Conservation (phyloP, 2,329 filamentous ascomycete genomes). For the Waltergamsia citrina region DNA sequence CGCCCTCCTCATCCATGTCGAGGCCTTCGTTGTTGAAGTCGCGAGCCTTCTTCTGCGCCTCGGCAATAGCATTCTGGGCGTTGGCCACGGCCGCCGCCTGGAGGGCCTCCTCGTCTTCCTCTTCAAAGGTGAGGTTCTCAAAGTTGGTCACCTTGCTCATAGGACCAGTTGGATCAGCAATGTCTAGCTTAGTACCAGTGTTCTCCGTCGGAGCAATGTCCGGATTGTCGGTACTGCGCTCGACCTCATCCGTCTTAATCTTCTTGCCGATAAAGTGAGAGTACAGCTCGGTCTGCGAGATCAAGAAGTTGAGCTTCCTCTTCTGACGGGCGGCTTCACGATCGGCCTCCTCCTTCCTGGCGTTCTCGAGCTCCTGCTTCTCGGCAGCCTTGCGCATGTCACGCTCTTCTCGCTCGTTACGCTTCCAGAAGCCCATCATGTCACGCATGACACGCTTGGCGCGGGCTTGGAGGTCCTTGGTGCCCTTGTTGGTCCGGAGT, state of each 20-base stretch:
- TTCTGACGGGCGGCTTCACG: slow-evolving; percentile 96
- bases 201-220: slow-evolving; percentile 50
- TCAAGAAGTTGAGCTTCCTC: slow-evolving; percentile 98
- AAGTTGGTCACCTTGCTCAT: slow-evolving; percentile 79
- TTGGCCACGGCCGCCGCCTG: slow-evolving; percentile 86
- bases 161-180: slow-evolving; percentile 43
- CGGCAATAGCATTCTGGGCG: slow-evolving; percentile 88
- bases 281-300: slow-evolving; percentile 97
- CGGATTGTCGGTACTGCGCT: slow-evolving; percentile 77
- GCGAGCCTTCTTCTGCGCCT: slow-evolving; percentile 85
- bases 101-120: slow-evolving; percentile 77
- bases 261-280: slow-evolving; percentile 99
- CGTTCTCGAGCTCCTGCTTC: slow-evolving; percentile 91
- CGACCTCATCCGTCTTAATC: slow-evolving; percentile 94
- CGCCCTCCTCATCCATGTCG: slow-evolving; percentile 79
- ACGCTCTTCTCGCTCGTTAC: slow-evolving; percentile 94
- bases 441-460: slow-evolving; percentile 98
- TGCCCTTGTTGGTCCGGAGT: slow-evolving; percentile 94
- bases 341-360: slow-evolving; percentile 92
- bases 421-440: slow-evolving; percentile 99
- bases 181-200: slow-evolving; percentile 30
- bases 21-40: slow-evolving; percentile 75
- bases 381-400: slow-evolving; percentile 91
- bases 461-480: slow-evolving; percentile 91
- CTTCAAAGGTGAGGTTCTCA: slow-evolving; percentile 90